These are phyloP conservation scores for Stagonosporopsis rhizophila DNA, from an alignment of 2,329 filamentous ascomycete species.

Conservation along the genomic window DNA sequence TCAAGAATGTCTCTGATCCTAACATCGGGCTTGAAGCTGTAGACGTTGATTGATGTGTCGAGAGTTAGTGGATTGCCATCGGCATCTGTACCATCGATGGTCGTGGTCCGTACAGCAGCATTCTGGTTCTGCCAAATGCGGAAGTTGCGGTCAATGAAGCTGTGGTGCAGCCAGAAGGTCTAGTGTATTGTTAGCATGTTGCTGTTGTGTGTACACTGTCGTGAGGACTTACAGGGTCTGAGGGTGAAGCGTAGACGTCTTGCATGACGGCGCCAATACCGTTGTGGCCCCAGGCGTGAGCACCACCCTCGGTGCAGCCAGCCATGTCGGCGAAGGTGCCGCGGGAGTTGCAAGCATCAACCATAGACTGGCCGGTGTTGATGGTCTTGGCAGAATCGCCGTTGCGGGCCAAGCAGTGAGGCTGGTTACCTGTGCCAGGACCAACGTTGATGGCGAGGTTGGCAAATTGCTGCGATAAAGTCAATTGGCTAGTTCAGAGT, in stretches of 20 bases:
- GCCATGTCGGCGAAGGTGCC: slow-evolving; percentile 40
- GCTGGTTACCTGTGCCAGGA: slow-evolving; percentile 35
- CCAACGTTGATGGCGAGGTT: slow-evolving; percentile 42
- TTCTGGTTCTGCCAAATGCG: slow-evolving; percentile 58
- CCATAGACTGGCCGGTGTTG: slow-evolving; percentile 39
- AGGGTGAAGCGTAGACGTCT: slow-evolving; percentile 42
- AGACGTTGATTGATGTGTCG: slow-evolving; percentile 37
- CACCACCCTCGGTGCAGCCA: slow-evolving; percentile 37
- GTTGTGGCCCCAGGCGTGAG: slow-evolving; percentile 48
- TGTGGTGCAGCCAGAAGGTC: slow-evolving; percentile 59
- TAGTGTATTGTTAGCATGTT: not conserved
- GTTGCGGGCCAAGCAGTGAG: slow-evolving; percentile 45
- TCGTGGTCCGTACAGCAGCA: slow-evolving; percentile 26
- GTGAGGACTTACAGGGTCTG: slow-evolving; percentile 31
- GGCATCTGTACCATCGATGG: slow-evolving; percentile 52
- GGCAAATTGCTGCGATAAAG: slow-evolving; percentile 39
- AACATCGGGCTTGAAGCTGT: slow-evolving; percentile 36
- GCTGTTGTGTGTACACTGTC: too few relatives aligned
- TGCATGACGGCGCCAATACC: slow-evolving; percentile 46
- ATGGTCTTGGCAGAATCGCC: slow-evolving; percentile 32
- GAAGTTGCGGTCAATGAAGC: slow-evolving; percentile 58
- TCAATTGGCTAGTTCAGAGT: slow-evolving; percentile 15
- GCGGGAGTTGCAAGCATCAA: slow-evolving; percentile 39
- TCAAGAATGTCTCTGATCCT: slow-evolving; percentile 41
- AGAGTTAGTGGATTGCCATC: slow-evolving; percentile 37